phyloP scores from a whole-genome alignment of 2,329 filamentous ascomycete species.

The Alternaria rosae region DNA sequence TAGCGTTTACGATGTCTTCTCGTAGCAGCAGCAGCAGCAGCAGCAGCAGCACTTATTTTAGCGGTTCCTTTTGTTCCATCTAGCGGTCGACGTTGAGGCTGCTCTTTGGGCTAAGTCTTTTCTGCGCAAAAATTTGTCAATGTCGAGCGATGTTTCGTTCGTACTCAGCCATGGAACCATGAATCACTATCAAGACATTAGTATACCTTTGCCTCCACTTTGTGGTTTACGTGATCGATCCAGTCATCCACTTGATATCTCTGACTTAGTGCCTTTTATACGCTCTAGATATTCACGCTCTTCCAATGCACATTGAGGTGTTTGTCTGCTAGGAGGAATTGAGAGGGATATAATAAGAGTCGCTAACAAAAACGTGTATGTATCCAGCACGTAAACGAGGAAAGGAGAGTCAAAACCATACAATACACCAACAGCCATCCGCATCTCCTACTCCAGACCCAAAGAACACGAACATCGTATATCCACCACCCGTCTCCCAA shows the following conservation, averaged over 20 bases:
- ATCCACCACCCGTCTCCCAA: constrained; percentile 18
- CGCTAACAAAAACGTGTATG: constrained; percentile 1
- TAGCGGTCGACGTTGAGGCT: not conserved
- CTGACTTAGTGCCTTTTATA: not conserved
- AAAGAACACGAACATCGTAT: constrained; percentile 52
- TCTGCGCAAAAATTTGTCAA: not conserved
- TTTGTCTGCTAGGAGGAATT: not conserved
- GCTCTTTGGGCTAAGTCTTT: not conserved
- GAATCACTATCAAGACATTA: not conserved
- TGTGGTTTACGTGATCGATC: not conserved
- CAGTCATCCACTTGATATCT: not conserved
- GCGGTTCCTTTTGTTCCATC: not conserved
- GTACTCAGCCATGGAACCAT: not conserved
- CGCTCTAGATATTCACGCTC: not conserved
- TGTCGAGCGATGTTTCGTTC: not conserved
- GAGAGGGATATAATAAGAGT: constrained; percentile 9
- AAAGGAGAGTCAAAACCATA: constrained; percentile 3
- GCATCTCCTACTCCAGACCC: constrained; percentile 50
- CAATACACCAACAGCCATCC: constrained; percentile 47
- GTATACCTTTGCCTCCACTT: not conserved
- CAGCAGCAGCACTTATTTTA: not conserved
- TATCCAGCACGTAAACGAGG: not conserved
- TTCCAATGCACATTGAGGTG: rapidly evolving
- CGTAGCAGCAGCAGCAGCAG: not conserved
- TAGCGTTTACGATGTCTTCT: not conserved